These are phyloP conservation scores for Hansenula lynferdii DNA, from an alignment of 1,139 yeast species.

Conservation along the genomic window DNA sequence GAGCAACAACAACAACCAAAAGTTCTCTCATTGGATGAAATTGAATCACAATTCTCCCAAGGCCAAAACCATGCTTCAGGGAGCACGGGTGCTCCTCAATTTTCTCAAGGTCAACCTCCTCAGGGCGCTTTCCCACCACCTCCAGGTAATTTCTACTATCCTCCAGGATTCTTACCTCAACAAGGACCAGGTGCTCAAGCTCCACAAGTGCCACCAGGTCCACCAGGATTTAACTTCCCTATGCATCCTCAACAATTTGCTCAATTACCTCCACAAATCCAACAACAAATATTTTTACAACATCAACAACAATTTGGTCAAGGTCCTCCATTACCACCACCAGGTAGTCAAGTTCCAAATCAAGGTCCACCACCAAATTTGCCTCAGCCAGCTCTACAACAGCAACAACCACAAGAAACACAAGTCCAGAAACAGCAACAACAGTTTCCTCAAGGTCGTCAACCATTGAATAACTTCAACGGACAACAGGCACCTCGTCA, in stretches of 20 bases:
- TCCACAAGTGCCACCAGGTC: too few species aligned
- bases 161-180: conserved; percentile 22
- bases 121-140: too few species aligned
- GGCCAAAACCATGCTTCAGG: too few species aligned
- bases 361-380: conserved; percentile 6
- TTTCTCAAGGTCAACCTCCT: conserved; percentile 16
- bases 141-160: conserved; percentile 21
- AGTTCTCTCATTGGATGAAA: conserved; percentile 8
- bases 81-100: too few species aligned
- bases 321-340: conserved; percentile 7
- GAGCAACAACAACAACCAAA: conserved; percentile 8
- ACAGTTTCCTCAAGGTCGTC: too few species aligned
- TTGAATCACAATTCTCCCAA: background rate
- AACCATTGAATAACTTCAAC: conserved; percentile 8
- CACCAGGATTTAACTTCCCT: conserved; percentile 39
- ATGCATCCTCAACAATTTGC: conserved; percentile 24
- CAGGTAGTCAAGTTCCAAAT: conserved; percentile 21
- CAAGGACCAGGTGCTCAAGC: too few species aligned
- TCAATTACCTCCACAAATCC: conserved; percentile 27
- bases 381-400: too few species aligned
- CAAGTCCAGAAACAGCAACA: conserved; percentile 13
- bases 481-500: too few species aligned
- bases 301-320: conserved; percentile 7
- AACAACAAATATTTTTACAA: conserved; percentile 20
- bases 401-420: conserved; percentile 16